Conservation (phyloP, 495 filamentous ascomycete genomes). For the Aspergillus steynii region DNA sequence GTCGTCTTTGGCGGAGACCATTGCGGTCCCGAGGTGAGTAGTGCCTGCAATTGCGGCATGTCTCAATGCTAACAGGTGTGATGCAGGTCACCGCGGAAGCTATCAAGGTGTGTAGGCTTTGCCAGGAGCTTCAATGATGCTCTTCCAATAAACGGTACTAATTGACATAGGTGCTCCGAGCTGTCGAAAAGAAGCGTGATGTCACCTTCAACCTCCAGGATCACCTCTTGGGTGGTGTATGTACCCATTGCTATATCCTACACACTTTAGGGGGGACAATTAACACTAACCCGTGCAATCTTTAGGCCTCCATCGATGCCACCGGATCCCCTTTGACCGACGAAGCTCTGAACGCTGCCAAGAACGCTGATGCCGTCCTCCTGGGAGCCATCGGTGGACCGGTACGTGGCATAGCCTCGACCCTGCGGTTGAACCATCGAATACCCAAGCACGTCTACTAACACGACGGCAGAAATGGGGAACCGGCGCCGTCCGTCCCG, state of each 20-base stretch:
- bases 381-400: constrained; percentile 95
- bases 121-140: background rate
- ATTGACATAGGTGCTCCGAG: constrained; percentile 55
- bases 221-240: constrained; percentile 89
- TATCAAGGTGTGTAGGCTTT: constrained; percentile 65
- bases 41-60: constrained; percentile 1
- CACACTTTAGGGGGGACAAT: background rate
- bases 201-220: constrained; percentile 87
- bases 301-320: constrained; percentile 80
- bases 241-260: constrained; percentile 30
- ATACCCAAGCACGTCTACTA: background rate
- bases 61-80: constrained; percentile 17
- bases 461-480: constrained; percentile 75
- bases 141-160: background rate
- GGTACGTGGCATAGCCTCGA: constrained; percentile 41
- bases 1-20: constrained; percentile 87
- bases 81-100: constrained; percentile 66
- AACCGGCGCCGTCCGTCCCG: constrained; percentile 82
- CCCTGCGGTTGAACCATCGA: constrained; percentile 4
- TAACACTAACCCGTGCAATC: constrained; percentile 5
- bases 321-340: constrained; percentile 78
- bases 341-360: constrained; percentile 80
- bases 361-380: constrained; percentile 87
- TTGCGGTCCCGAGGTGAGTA: constrained; percentile 85
- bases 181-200: constrained; percentile 67